Evolutionary conservation across 1,284 basidiomycete species (phyloP).

Genomic region (Mycena sp.): DNA sequence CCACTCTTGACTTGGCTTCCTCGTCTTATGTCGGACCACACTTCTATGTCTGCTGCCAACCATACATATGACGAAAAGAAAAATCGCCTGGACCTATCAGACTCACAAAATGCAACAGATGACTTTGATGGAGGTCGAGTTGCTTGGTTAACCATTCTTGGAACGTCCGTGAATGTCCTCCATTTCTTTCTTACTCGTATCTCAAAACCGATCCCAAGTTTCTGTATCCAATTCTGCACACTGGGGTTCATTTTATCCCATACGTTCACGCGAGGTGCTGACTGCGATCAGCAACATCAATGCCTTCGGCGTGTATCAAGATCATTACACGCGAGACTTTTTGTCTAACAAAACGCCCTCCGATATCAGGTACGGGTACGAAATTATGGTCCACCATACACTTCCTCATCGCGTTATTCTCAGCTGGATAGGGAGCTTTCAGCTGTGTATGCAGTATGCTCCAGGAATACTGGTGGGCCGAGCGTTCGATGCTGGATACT

Average conservation of each 20-base stretch:
- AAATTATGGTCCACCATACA: not conserved
- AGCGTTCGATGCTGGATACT: constrained; percentile 55
- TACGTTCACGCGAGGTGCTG: not conserved
- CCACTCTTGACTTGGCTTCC: not conserved
- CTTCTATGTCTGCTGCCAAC: not conserved
- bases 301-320: constrained; percentile 54
- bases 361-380: constrained; percentile 51
- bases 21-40: constrained; percentile 19
- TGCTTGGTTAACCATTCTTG: constrained; percentile 21
- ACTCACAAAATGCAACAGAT: not conserved
- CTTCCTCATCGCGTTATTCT: not conserved
- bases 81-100: constrained; percentile 9
- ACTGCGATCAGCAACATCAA: constrained; percentile 44
- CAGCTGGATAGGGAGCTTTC: constrained; percentile 58
- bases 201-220: constrained; percentile 37
- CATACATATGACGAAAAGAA: constrained; percentile 13
- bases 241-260: constrained; percentile 42
- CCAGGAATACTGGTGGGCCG: constrained; percentile 51
- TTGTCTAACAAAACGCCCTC: constrained; percentile 53
- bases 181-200: not conserved
- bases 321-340: constrained; percentile 58
- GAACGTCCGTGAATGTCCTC: constrained; percentile 14
- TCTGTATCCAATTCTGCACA: constrained; percentile 53
- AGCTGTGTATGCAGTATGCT: constrained; percentile 53
- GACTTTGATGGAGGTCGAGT: not conserved